These are phyloP conservation scores for Phytophthora tentaculata DNA, from an alignment of 352 stramenopile genomes.

Conservation along the genomic window DNA sequence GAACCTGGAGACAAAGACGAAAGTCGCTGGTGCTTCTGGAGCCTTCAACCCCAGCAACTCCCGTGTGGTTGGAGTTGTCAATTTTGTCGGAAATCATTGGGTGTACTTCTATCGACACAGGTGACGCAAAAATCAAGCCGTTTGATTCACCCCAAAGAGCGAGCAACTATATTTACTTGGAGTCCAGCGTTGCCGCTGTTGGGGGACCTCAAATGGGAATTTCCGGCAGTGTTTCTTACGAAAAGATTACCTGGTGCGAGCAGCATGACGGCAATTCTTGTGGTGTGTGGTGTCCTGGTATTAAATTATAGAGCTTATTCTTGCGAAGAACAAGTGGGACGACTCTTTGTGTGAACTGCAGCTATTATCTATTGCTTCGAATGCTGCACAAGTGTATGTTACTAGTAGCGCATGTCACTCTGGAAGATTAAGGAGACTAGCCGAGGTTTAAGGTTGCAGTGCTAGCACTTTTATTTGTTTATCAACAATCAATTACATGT, in stretches of 20 bases:
- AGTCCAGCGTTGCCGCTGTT: background rate
- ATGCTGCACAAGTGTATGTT: background rate
- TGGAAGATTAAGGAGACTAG: background rate
- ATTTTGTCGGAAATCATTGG: background rate
- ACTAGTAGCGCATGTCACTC: background rate
- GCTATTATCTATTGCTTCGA: background rate
- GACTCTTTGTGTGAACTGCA: background rate
- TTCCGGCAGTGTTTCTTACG: background rate
- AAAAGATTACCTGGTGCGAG: conserved; percentile 2
- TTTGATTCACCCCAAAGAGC: background rate
- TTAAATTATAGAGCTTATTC: background rate
- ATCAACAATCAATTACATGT: too few species aligned
- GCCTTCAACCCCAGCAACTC: background rate
- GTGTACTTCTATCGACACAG: background rate
- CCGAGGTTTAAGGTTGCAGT: too few species aligned
- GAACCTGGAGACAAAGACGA: background rate
- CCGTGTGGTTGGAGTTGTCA: background rate
- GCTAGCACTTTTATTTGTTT: too few species aligned
- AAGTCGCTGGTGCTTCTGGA: background rate
- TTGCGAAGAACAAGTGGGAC: background rate
- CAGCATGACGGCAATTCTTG: conserved; percentile 19
- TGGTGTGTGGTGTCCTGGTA: conserved; percentile 6
- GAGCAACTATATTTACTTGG: background rate
- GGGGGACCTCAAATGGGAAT: background rate
- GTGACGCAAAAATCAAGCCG: background rate